Percentiles rank a stretch among this genome's conserved stretches.
Evolutionary conservation across 331 rosid genomes (phyloP).

Genomic region (Malus hybrid): DNA sequence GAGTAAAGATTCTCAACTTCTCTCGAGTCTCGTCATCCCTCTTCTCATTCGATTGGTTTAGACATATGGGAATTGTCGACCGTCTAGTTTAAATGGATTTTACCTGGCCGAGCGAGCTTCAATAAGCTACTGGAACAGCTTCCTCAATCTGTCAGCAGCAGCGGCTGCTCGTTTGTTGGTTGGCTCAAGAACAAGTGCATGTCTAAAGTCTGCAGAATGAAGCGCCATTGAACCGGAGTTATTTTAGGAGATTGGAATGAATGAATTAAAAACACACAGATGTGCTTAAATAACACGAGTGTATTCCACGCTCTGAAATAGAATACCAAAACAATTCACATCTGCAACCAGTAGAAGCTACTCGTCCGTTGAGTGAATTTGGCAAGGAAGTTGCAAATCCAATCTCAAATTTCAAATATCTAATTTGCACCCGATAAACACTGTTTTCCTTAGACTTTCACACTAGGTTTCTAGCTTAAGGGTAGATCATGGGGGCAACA

Average conservation of each 20-base stretch:
- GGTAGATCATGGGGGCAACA: background rate
- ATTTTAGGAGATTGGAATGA: background rate
- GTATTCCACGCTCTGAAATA: background rate
- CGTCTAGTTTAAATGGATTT: background rate
- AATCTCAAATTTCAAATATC: background rate
- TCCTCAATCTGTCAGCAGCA: constrained; percentile 71
- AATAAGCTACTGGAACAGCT: constrained; percentile 47
- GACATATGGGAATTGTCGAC: background rate
- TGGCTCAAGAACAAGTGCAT: constrained; percentile 95
- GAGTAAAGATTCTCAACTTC: constrained; percentile 1
- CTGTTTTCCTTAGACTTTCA: background rate
- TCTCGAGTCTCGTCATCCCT: constrained; percentile 14
- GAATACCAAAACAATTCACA: background rate
- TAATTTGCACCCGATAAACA: background rate
- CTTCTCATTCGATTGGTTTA: constrained; percentile 5
- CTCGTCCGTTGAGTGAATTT: no score
- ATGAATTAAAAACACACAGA: background rate
- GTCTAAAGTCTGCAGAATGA: constrained; percentile 58
- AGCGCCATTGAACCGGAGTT: constrained; percentile 2
- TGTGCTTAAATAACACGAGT: background rate
- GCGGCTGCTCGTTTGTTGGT: constrained; percentile 85
- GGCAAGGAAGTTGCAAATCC: background rate
- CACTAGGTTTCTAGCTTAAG: background rate
- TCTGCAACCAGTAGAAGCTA: background rate
- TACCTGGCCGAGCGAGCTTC: background rate